Evolutionary conservation across 176 grass and related monocot genomes (phyloP), one percentile per base, ranked within the genome.

Genomic region (Musa troglodytarum): DNA sequence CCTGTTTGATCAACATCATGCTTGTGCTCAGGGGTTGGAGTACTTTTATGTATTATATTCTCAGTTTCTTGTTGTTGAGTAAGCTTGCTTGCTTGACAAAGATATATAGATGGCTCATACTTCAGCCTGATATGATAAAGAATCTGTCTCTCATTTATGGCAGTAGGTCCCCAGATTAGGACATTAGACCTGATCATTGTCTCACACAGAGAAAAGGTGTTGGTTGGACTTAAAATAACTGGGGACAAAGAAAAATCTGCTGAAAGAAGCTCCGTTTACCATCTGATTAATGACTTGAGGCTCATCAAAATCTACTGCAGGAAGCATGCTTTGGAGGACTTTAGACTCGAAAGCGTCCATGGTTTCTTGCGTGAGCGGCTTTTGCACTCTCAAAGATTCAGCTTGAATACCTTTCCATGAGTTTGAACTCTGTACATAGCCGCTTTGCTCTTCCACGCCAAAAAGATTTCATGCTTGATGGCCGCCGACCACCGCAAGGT

Each of bases 111-210:
- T 20, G 20, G 59, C 59, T 63, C n/a, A 21, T 9, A n/a, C 59
- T n/a, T 2, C 20, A n/a, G 17, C 17, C 17, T 17, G 17, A 9
- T 20, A 25, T 65, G 62, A 65, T 65, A 13, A 53, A 52, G 11
- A 20, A 51, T 21, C 34, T 16, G 6, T 16, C 8, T 21, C 69
- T 53, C 49, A 72, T 72, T 72, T 13, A 53, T 72, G 2, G 17
- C 51, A 11, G 69, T 52, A 13, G 69, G 69, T 53, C 50, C 69
- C n/a, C 11, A 53, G 69, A 72, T 72, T 53, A 72, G 51, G 69
- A 72, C 69, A 23, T 12, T 11, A 53, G 69, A 53, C 69, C 69
- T 52, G 21, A 49, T 71, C 69, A 52, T 23, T 21, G 51, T 50
- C 69, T 72, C 3, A 23, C 10, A 23, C 29, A 22, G 22, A 65